Evolutionary conservation across 73 alveolate species (phyloP), one percentile per base, ranked within the genome.

Genomic region (Effrenium voratum): DNA sequence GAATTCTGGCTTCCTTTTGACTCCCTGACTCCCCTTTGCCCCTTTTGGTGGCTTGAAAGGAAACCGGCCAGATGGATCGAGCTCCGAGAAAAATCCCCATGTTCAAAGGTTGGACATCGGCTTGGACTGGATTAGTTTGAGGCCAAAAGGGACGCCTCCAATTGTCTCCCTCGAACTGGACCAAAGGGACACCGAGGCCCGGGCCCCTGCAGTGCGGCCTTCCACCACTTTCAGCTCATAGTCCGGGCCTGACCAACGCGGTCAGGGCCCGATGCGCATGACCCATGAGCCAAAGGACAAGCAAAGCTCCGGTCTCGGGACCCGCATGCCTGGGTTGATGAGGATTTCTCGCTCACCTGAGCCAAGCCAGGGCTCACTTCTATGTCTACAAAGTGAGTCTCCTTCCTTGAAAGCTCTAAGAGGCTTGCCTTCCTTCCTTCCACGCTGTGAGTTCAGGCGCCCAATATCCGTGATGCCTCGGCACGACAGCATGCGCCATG

Each of bases 321-420:
- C n/a, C n/a, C 45, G 45, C 15, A 32, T 52, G 70, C 95, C 97
- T 34, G 97, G 97, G 46, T 90, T 90, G 87, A 90, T 90, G 57
- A 90, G 97, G 55, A 90, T 87, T 57, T 90, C 97, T 5, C 97
- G 66, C 40, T 90, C 97, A 28, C 97, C 97, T 90, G 88, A 5
- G 44, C 36, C 38, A 47, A 8, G 45, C 30, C 68, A 79, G 49
- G 32, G 24, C n/a, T 36, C 45, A 79, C 26, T 15, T 12, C 8
- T 19, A 12, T 52, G 63, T 52, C 26, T 19, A 52, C 19, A 8
- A 52, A 52, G 63, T 8, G n/a, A 52, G 63, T 8, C 19, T 52
- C 63, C 63, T 52, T 52, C 63, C 8, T 19, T 19, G 19, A 52
- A 52, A n/a, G n/a, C n/a, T n/a, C n/a, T n/a, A n/a, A n/a, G n/a